Evolutionary conservation across 2,329 filamentous ascomycete species (phyloP), one percentile per base, ranked within the genome.

Genomic region (Zymoseptoria tritici): DNA sequence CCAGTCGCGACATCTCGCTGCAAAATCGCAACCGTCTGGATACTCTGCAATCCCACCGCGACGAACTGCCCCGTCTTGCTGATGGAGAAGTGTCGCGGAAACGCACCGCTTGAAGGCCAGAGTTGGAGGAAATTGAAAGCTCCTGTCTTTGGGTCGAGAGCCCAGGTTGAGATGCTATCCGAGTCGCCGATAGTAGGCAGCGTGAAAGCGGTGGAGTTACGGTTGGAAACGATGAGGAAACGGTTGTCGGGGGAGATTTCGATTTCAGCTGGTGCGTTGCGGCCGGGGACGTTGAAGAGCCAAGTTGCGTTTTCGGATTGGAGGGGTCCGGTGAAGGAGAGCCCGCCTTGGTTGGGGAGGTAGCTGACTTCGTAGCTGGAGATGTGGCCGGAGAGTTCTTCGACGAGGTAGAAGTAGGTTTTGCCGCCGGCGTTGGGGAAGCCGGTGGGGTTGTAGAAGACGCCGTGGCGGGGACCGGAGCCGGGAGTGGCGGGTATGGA

Each of bases 181-280:
- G 75, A 77, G 54, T 65, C 64, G 62, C 76, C 75, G 9, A 57
- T 71, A 63, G 85, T 86, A 8, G 78, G 70, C 0, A 70, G 53
- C 62, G 60, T 73, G 70, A 86, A 81, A 21, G 79, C 74, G 52
- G 76, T 77, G 69, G 87, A 86, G 69, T 82, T 81, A 62, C 89
- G 85, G 63, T 88, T 88, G 2, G 86, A 87, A 50, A 88, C 80
- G 65, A 88, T 78, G 56, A 91, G 71, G 76, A 85, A 89, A 42
- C 80, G 81, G 61, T 80, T 76, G 63, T 79, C 76, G 2, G 77
- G 77, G 66, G 70, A 70, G 6, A 84, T 72, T 52, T 76, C 75
- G n/a, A 85, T 75, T 69, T 85, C 83, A 26, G 81, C 81, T 0
- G 81, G 79, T 61, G 83, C 83, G 62, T 79, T 78, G 16, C 77